Conservation (phyloP, 768 basidiomycete genomes). For the Pulveroboletus sp. region DNA sequence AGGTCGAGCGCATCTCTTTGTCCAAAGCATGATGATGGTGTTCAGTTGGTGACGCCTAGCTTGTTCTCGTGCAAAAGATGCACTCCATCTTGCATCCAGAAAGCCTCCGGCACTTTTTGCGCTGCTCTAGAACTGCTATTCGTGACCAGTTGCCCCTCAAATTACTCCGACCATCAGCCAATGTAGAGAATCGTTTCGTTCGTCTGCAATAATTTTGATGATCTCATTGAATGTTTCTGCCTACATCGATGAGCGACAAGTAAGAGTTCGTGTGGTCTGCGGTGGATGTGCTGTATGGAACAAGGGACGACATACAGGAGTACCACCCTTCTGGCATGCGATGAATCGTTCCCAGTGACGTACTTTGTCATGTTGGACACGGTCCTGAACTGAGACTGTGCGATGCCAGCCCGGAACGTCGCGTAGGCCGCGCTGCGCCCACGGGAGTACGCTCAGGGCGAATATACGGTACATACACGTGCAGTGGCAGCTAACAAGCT, state of each 20-base stretch:
- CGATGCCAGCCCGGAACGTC: slow-evolving; percentile 1
- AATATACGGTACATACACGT: slow-evolving; percentile 12
- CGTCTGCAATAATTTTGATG: too few species aligned
- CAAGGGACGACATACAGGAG: background rate
- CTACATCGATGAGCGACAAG: background rate
- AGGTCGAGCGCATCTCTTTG: too few species aligned
- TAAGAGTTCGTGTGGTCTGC: slow-evolving; percentile 16
- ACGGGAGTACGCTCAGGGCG: slow-evolving; percentile 21
- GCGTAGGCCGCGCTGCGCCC: slow-evolving; percentile 27
- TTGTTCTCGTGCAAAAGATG: too few species aligned
- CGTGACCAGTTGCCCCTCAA: too few species aligned
- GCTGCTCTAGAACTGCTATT: too few species aligned
- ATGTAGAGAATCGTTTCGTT: too few species aligned
- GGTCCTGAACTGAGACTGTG: background rate
- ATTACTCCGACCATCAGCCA: too few species aligned
- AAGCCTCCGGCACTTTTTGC: too few species aligned
- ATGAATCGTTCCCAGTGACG: slow-evolving; percentile 28
- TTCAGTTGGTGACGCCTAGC: too few species aligned
- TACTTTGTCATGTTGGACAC: slow-evolving; percentile 29
- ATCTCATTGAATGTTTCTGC: too few species aligned
- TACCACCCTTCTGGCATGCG: background rate
- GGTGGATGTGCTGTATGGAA: slow-evolving; percentile 21
- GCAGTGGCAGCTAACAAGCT: slow-evolving; percentile 15
- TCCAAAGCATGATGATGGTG: too few species aligned
- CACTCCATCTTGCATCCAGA: too few species aligned